Evolutionary conservation across 257 asterid genomes (phyloP).

Genomic region (Capsicum rhomboideum): DNA sequence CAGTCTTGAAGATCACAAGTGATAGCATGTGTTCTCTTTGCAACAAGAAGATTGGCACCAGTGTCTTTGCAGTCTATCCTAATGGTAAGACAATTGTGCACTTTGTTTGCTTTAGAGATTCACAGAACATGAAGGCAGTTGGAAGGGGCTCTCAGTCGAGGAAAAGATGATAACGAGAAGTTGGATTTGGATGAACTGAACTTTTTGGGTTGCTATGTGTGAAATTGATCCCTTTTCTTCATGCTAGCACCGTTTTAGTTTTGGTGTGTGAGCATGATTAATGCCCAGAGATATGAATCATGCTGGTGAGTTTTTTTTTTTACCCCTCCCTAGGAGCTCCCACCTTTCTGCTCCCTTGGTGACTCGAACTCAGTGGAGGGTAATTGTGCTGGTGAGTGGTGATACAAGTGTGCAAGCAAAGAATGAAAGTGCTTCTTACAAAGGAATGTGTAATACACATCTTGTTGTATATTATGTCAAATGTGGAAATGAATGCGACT

Average conservation of each 20-base stretch:
- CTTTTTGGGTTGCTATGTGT: background rate
- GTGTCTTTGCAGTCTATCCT: conserved; percentile 90
- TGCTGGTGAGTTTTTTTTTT: background rate
- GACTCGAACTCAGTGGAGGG: no score
- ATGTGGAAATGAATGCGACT: background rate
- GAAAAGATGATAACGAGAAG: conserved; percentile 33
- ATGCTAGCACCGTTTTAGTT: background rate
- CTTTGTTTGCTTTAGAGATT: conserved; percentile 81
- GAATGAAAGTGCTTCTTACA: background rate
- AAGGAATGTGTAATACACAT: background rate
- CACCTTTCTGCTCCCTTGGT: no score
- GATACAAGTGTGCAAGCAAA: background rate
- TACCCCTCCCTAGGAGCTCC: no score
- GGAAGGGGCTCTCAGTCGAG: conserved; percentile 37
- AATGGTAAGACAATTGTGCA: conserved; percentile 85
- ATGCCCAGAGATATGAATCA: background rate
- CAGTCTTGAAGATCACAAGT: conserved; percentile 58
- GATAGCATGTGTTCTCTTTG: conserved; percentile 93
- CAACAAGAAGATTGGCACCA: conserved; percentile 82
- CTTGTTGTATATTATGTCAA: background rate
- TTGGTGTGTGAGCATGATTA: background rate
- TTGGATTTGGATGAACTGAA: background rate
- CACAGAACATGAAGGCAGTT: conserved; percentile 77
- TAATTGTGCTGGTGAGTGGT: no score
- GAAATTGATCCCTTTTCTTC: background rate